Percentiles rank a stretch among this genome's conserved stretches.
Evolutionary conservation across 2,329 filamentous ascomycete genomes (phyloP).

Genomic region (Penicillium occitanis): DNA sequence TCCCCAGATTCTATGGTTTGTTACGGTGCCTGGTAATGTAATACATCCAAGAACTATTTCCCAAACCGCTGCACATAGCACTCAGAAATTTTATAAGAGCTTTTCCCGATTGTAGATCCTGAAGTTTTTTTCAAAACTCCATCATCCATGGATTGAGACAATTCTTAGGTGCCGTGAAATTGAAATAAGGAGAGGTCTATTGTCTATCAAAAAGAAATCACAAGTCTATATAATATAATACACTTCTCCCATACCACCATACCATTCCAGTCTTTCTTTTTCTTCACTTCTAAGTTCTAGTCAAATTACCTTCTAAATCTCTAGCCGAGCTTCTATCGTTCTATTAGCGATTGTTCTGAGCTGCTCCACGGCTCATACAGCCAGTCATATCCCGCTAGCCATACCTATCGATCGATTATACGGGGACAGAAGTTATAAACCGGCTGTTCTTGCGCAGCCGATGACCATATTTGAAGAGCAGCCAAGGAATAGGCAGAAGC

Average conservation of each 20-base stretch:
- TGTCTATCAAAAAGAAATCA: background rate
- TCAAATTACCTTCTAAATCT: background rate
- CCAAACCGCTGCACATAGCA: background rate
- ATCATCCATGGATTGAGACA: no score
- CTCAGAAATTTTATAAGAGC: background rate
- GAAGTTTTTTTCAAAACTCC: no score
- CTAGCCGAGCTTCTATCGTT: background rate
- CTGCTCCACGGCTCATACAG: background rate
- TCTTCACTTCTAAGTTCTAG: background rate
- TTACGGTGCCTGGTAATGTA: no score
- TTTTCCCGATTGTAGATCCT: background rate
- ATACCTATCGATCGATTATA: background rate
- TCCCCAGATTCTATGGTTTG: no score
- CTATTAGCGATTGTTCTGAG: background rate
- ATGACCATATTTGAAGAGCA: slow-evolving; percentile 40
- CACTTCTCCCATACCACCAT: background rate
- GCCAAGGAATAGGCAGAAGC: slow-evolving; percentile 40
- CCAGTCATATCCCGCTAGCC: background rate
- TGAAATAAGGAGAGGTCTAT: background rate
- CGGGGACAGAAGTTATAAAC: background rate
- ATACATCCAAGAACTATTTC: background rate
- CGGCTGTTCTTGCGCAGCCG: slow-evolving; percentile 31
- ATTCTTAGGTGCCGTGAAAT: no score
- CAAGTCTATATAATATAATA: background rate
- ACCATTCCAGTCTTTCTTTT: background rate